Conservation (phyloP, 2,329 filamentous ascomycete genomes). For the Beauveria rudraprayagi region DNA sequence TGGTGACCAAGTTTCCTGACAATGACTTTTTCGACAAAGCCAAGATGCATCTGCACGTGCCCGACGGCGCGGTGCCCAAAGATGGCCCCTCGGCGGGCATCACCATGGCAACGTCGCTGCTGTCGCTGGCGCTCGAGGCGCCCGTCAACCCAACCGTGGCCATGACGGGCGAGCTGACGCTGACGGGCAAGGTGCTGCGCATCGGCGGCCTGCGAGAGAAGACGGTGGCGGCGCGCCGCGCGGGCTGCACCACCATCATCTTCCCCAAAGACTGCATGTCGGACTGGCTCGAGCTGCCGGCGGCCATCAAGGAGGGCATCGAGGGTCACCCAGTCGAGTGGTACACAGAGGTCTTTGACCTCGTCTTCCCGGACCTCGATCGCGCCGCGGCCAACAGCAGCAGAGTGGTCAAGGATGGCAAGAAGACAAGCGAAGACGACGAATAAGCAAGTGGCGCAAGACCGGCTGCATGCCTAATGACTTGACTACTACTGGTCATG, state of each 20-base stretch:
- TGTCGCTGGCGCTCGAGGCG: constrained; percentile 74
- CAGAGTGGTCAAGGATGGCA: constrained; percentile 51
- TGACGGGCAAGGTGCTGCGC: constrained; percentile 91
- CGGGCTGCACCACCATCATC: constrained; percentile 86
- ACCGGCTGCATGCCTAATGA: not conserved
- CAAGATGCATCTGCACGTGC: constrained; percentile 90
- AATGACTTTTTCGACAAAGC: constrained; percentile 97
- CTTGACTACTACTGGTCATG: not conserved
- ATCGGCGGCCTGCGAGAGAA: constrained; percentile 95
- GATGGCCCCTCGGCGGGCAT: constrained; percentile 91
- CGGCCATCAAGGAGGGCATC: constrained; percentile 98
- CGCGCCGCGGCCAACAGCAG: constrained; percentile 65
- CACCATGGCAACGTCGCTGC: constrained; percentile 91
- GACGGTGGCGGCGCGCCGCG: constrained; percentile 87
- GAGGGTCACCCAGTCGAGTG: constrained; percentile 85
- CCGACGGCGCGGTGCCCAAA: constrained; percentile 92
- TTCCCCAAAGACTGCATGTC: constrained; percentile 94
- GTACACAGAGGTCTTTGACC: constrained; percentile 89
- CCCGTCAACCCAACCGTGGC: constrained; percentile 79
- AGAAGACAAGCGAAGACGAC: constrained; percentile 33
- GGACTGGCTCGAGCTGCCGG: constrained; percentile 91
- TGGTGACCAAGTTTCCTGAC: constrained; percentile 76
- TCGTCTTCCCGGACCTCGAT: constrained; percentile 81
- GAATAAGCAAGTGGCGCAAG: not conserved
- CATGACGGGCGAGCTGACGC: constrained; percentile 95